Base-by-base conservation (phyloP, 352 stramenopile genomes). In the Pythium guiyangense region DNA sequence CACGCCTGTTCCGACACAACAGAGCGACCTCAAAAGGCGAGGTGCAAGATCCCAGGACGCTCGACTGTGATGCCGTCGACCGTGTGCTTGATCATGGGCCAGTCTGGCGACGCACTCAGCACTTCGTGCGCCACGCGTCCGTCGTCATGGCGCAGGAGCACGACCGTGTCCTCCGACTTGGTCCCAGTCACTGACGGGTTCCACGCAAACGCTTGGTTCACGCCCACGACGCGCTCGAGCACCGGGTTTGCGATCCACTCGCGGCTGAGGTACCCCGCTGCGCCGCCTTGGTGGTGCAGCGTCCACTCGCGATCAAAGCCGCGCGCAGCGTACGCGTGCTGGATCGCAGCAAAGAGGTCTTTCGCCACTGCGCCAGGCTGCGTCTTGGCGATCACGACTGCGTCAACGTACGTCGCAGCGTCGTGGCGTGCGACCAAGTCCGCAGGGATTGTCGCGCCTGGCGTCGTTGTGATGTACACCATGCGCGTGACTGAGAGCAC, bases 111-210 rank as follows among this genome's bases (percentile, higher is more conserved):
- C n/a, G 64, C 48, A n/a, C 61, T 90, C 43, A 87, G 79, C 39
- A 86, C 66, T 59, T 90, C 77, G n/a, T 80, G 63, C 3, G 69
- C 58, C 8, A 70, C 39, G 9, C 54, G 42, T 18, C 71, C 69
- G 8, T 70, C 52, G 6, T 53, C 48, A 3, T 52, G 44, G 27
- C 66, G 52, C 34, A 68, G 61, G 29, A 85, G 64, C 15, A 90
- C 65, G 25, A 88, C 62, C 9, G 80, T 90, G 60, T 90, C 80
- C 46, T 90, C 77, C 10, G 77, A 87, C 52, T 90, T 90, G 25
- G 77, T 90, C 6, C 80, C 77, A 22, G 80, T 77, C 22, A 90
- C 62, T n/a, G 80, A 86, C 31, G 80, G 77, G 64, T 88, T 90
- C 80, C 80, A 90, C 18, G 75, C 75, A 60, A 74, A 90, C 40